These are phyloP conservation scores for Globisporangium heterothallicum DNA, from an alignment of 352 stramenopile genomes.

Conservation along the genomic window DNA sequence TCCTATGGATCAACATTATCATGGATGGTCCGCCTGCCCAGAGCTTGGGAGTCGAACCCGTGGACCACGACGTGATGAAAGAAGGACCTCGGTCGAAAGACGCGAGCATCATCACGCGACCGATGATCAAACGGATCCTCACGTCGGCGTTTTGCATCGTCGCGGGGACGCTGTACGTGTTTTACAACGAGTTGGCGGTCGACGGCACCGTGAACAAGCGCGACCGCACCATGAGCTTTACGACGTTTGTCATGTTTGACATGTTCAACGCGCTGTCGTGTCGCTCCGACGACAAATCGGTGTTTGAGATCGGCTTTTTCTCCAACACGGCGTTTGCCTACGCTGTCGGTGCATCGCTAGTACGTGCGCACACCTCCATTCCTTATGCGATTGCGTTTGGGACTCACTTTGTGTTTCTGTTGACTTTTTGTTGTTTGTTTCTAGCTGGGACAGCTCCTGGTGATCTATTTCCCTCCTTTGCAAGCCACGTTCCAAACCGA, in stretches of 20 bases:
- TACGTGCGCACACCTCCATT: constrained; percentile 14
- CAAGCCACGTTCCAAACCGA: constrained; percentile 97
- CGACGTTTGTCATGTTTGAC: constrained; percentile 98
- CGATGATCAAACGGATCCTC: constrained; percentile 65
- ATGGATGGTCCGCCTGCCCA: constrained; percentile 91
- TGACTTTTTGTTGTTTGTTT: constrained; percentile 4
- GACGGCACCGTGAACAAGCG: constrained; percentile 90
- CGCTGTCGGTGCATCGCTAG: constrained; percentile 88
- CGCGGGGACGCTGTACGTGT: constrained; percentile 76
- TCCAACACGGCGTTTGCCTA: constrained; percentile 94
- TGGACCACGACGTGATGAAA: constrained; percentile 81
- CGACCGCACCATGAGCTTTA: constrained; percentile 98
- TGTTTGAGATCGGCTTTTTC: constrained; percentile 89
- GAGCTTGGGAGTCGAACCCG: constrained; percentile 83
- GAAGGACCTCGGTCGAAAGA: constrained; percentile 77
- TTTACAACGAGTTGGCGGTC: constrained; percentile 76
- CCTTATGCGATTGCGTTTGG: neutral
- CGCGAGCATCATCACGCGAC: constrained; percentile 69
- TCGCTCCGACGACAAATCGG: constrained; percentile 91
- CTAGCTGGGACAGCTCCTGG: constrained; percentile 89
- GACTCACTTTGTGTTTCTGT: neutral
- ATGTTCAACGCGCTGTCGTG: constrained; percentile 98
- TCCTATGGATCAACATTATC: constrained; percentile 98
- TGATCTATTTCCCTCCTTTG: constrained; percentile 96
- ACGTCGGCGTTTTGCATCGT: constrained; percentile 75